Base-by-base conservation (phyloP, 495 filamentous ascomycete genomes). In the Parachaetomium inaequale region DNA sequence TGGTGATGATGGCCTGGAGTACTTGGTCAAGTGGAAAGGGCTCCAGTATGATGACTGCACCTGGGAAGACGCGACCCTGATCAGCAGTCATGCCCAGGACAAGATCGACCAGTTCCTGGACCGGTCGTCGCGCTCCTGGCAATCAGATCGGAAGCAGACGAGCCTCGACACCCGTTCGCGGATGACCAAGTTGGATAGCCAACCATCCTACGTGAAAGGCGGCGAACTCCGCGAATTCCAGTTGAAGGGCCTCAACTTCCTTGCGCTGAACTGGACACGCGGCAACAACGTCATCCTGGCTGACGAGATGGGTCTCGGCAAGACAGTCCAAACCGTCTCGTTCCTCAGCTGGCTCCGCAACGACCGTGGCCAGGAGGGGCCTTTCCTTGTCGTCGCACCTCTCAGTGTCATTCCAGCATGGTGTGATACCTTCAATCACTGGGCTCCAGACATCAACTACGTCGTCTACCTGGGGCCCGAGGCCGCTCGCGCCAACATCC, bases 301-400 rank as follows among this genome's bases (percentile, higher is more conserved):
- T 14, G 94, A 99, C 66, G 94, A 99, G 71, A 99, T 99, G 94
- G 94, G 94, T 58, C 80, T 99, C 29, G 94, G 94, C 26, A 99
- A 99, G 78, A 99, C 94, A 1, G 93, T 99, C 3, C 94, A 99
- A 74, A 97, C 93, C 1, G 92, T 99, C 23, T 82, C 94, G 0
- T 98, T 98, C 73, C 88, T 97, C 79, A 96, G 93, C 71, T 98
- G 95, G 93, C 82, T 99, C 63, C 88, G 92, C n/a, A 93, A 97
- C 76, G 88, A 91, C 46, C 81, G 93, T 58, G 80, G 81, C 51
- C 95, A 98, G 69, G 87, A 98, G 75, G 94, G 94, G 0, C 94
- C 94, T 0, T 98, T 97, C 74, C 83, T 99, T 36, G 92, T 96
- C 45, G 91, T 99, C 26, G 94, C 96, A 14, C 94, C 94, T 3